phyloP scores from a whole-genome alignment of 139 green algal species.

The Chlorella sp. region DNA sequence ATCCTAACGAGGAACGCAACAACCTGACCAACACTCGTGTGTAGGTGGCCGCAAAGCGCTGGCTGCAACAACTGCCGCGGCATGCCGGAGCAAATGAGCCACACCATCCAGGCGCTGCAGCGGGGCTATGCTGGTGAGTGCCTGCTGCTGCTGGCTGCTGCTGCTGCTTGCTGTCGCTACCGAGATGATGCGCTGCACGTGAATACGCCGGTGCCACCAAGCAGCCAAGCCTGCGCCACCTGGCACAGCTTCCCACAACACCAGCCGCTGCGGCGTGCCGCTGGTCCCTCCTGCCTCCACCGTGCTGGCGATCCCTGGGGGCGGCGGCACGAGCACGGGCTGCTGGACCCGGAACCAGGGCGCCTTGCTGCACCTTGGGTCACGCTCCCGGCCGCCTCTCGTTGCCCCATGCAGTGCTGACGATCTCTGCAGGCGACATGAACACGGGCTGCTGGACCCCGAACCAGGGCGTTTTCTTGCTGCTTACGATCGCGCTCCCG shows the following conservation, averaged over 20 bases:
- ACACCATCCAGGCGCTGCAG: constrained; percentile 17
- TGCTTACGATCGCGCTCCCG: not conserved
- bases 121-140: constrained; percentile 19
- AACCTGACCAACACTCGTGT: no score
- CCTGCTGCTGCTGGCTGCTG: not conserved
- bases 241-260: not conserved
- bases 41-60: no score
- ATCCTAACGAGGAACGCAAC: no score
- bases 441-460: not conserved
- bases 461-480: not conserved
- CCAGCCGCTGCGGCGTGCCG: not conserved
- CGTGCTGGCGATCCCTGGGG: not conserved
- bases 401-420: not conserved
- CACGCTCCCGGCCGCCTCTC: not conserved
- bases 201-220: not conserved
- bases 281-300: no score
- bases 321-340: not conserved
- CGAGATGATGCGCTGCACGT: no score
- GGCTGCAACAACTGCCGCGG: constrained; percentile 15
- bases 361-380: not conserved
- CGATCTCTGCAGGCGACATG: not conserved
- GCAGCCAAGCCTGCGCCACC: no score
- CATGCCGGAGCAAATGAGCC: constrained; percentile 18
- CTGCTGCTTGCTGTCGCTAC: no score
- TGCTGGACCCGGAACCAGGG: not conserved